Conservation (phyloP, 768 basidiomycete species). For the Grammothele lineata region DNA sequence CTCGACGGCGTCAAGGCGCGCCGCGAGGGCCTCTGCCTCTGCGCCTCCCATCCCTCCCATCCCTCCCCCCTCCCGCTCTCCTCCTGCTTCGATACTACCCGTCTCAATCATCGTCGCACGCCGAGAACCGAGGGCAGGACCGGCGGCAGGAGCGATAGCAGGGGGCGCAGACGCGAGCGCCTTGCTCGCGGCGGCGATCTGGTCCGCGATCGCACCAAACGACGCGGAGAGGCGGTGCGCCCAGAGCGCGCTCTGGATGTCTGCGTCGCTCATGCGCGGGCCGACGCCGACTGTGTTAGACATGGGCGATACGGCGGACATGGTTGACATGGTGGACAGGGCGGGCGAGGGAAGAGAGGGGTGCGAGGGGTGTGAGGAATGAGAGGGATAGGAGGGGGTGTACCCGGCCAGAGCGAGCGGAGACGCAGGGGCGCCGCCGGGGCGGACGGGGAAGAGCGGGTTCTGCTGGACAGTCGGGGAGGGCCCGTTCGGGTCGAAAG, state of each 20-base stretch:
- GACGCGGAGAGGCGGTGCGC: conserved; percentile 32
- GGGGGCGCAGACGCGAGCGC: conserved; percentile 26
- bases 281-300: not conserved
- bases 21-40: conserved; percentile 18
- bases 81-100: too few species aligned
- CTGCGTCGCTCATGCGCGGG: not conserved
- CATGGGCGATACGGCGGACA: not conserved
- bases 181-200: conserved; percentile 38
- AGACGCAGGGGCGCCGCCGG: not conserved
- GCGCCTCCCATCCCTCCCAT: conserved; percentile 7
- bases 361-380: too few species aligned
- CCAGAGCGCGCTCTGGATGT: conserved; percentile 20
- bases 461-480: conserved; percentile 3
- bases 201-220: conserved; percentile 35
- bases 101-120: too few species aligned
- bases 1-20: conserved; percentile 30
- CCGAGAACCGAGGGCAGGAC: not conserved
- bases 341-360: not conserved
- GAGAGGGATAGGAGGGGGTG: too few species aligned
- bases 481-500: conserved; percentile 20
- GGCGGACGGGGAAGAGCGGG: not conserved
- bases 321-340: not conserved
- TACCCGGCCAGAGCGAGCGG: too few species aligned
- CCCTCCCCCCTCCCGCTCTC: not conserved
- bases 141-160: conserved; percentile 10